Evolutionary conservation across 768 basidiomycete species (phyloP), one percentile per base, ranked within the genome.

Genomic region (Russula sp.): DNA sequence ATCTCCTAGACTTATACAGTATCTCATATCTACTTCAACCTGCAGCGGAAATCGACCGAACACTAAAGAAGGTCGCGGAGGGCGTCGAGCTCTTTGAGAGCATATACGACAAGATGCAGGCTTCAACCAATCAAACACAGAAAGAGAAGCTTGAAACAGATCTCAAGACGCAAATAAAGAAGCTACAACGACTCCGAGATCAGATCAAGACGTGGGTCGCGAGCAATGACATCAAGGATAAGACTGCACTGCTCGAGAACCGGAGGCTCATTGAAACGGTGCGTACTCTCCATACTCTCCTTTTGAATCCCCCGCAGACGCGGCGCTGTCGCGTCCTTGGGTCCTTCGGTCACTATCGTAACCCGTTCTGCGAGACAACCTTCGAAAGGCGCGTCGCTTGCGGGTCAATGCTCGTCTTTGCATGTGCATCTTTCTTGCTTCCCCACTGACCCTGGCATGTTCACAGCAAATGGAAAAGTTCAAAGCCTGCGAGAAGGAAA

Each of bases 381-480:
- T 18, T 42, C 42, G 16, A 49, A 47, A 2, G 5, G 22, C 22
- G 27, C 53, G 54, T 55, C 53, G 31, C 39, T 57, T 20, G 51
- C 22, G 8, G 18, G 35, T 49, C 32, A 50, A 20, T 56, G 20
- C 52, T 42, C 56, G n/a, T 16, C 27, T 8, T 57, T 20, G n/a
- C 44, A 49, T 51, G 31, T 20, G 16, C 37, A 14, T 51, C 22
- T 18, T 54, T 34, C 18, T 4, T 53, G 34, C 56, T 44, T 47
- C 35, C 62, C 65, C 67, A 62, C 65, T 69, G 59, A 67, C 69
- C 51, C 64, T 68, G 64, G 70, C 61, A 57, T 62, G 61, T 73
- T 62, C 64, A 61, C 75, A 98, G 97, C 97, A 98, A 98, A 99
- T 99, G 97, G 97, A 99, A 79, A 95, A 94, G 73, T 99, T 99